Evolutionary conservation across 2,329 filamentous ascomycete genomes (phyloP), one percentile per base, ranked within the genome.

Genomic region (Rasamsonia emersonii): DNA sequence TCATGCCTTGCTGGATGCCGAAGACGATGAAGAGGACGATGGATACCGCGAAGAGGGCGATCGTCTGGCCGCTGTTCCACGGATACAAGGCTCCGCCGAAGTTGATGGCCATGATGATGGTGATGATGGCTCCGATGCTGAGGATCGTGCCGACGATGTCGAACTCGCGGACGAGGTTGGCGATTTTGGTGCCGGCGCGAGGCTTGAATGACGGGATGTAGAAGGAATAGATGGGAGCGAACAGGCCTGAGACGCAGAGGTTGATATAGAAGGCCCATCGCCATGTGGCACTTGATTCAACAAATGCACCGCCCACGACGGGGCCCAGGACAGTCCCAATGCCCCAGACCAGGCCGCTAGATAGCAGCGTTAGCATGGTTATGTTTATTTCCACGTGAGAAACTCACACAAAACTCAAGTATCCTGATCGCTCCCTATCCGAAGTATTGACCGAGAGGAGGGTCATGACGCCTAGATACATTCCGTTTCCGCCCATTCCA

Each of bases 181-280:
- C 36, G 5, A 47, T 19, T 1, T 44, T 8, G 7, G 32, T 43
- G 9, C 45, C 38, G 7, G 47, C 20, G 47, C 40, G 18, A 47
- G 45, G 24, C 30, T 45, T 30, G 21, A 42, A 28, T 10, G 36
- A 36, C 33, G 47, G 58, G 0, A 72, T 56, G 8, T 64, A 42
- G 34, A 67, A 61, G 18, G 72, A 15, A 18, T 64, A 58, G 13
- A 62, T 53, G 1, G 67, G 61, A 4, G 58, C 47, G 16, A 57
- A 50, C 7, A 59, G 41, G n/a, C 56, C 69, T 1, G 67, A 56
- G 27, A 67, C 49, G 17, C 59, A 43, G 1, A 75, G 54, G 42
- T 76, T 77, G 51, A 77, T 66, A 42, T 77, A 77, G 44, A 45
- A 38, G 34, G 34, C 19, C 36, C 35, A 37, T 40, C 44, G 32